Base-by-base conservation (phyloP, 169 alveolate genomes). In the Eimeria praecox region DNA sequence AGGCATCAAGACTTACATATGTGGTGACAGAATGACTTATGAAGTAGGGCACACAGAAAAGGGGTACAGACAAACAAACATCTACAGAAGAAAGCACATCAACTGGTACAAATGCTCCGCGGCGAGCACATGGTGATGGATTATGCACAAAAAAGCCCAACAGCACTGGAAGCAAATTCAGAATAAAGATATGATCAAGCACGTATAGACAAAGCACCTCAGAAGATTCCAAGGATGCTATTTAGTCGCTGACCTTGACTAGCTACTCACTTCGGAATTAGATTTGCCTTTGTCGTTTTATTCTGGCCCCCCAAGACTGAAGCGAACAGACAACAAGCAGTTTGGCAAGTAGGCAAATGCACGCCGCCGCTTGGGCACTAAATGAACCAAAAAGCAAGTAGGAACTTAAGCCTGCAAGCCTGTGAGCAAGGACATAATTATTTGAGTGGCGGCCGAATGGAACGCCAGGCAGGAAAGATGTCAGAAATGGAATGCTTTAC, bases 191-290 rank as follows among this genome's bases (percentile, higher is more conserved):
- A 30, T 0, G 24, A n/a, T 10, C 38, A 16, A n/a, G 30, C 80
- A 69, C 35, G 80, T 4, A 35, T n/a, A 69, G 49, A 69, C 49
- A 10, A 3, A 35, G 30, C 24, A 3, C 49, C 80, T 1, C 44
- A 33, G 2, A 33, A 30, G 80, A 14, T 69, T 30, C 2, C 49
- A 69, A 35, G 49, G 80, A 33, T 9, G 49, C 49, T 27, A 0
- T 1, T 12, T 9, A 33, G 80, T 33, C n/a, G 12, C 49, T 33
- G 44, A 27, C 80, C 20, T 77, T 6, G 9, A 83, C 52, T 24
- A 33, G 44, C 22, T 14, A 64, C 96, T 94, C 77, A 94, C 96
- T 94, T 94, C 38, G 96, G 82, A 91, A 82, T 69, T n/a, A 86
- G 86, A 38, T 80, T 78, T 5, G 87, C 59, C 77, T 73, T 94